These are phyloP conservation scores for Termitomyces heimii DNA, from an alignment of 768 basidiomycete genomes.

Conservation along the genomic window DNA sequence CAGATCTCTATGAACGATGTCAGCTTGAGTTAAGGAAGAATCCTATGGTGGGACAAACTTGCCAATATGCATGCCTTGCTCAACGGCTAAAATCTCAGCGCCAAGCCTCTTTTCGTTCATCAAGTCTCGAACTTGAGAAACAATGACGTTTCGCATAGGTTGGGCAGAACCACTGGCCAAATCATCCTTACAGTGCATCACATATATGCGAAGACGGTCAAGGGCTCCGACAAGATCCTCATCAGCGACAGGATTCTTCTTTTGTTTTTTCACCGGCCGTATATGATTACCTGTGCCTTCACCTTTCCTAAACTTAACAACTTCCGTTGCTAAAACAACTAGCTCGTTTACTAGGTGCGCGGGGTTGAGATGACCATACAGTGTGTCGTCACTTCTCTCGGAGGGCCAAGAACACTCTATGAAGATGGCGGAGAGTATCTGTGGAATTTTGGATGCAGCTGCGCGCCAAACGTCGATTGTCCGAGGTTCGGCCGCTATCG, in stretches of 20 bases:
- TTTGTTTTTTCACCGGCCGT: conserved; percentile 30
- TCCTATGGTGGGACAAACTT: conserved; percentile 22
- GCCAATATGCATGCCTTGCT: conserved; percentile 83
- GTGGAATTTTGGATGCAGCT: conserved; percentile 73
- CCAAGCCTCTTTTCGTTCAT: conserved; percentile 63
- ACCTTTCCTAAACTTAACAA: conserved; percentile 38
- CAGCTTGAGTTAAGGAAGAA: neutral
- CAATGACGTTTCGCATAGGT: conserved; percentile 62
- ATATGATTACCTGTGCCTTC: conserved; percentile 17
- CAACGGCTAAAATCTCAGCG: conserved; percentile 60
- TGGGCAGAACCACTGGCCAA: conserved; percentile 39
- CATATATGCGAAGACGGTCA: conserved; percentile 59
- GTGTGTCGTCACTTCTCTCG: conserved; percentile 54
- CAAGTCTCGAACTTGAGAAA: conserved; percentile 62
- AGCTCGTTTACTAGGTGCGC: conserved; percentile 77
- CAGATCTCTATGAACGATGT: conserved; percentile 26
- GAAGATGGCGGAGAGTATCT: conserved; percentile 71
- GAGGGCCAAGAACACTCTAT: conserved; percentile 92
- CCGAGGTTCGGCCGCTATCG: conserved; percentile 48
- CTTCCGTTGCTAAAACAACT: conserved; percentile 58
- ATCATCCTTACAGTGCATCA: conserved; percentile 87
- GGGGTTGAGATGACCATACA: conserved; percentile 88
- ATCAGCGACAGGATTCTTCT: conserved; percentile 29
- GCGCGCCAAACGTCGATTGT: conserved; percentile 75
- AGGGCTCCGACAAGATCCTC: conserved; percentile 49